phyloP scores from a whole-genome alignment of 208 protist genomes.

The Acanthamoeba lenticulata region DNA sequence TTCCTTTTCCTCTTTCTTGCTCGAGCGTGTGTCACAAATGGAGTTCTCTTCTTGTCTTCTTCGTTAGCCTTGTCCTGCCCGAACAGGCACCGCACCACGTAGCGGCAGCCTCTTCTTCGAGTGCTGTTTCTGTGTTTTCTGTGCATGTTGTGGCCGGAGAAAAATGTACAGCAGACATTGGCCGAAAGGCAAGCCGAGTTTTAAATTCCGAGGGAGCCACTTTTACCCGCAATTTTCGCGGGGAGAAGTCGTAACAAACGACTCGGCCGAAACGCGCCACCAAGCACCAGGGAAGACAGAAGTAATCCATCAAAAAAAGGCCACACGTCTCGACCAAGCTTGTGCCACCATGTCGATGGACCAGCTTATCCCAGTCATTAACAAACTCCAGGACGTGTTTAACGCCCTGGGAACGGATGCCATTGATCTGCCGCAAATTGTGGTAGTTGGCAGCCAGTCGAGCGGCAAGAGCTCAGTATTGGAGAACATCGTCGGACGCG shows the following conservation, averaged over 20 bases:
- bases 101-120: too few species aligned
- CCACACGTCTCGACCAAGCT: background rate
- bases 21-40: background rate
- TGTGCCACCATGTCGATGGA: constrained; percentile 90
- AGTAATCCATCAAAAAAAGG: background rate
- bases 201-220: too few species aligned
- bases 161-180: too few species aligned
- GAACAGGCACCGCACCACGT: too few species aligned
- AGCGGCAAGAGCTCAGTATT: constrained; percentile 97
- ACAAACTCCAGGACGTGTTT: constrained; percentile 95
- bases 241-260: too few species aligned
- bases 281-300: background rate
- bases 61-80: too few species aligned
- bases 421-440: constrained; percentile 98
- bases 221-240: too few species aligned
- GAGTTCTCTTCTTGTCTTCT: too few species aligned
- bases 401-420: constrained; percentile 86
- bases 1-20: background rate
- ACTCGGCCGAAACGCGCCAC: too few species aligned
- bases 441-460: constrained; percentile 97
- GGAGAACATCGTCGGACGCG: constrained; percentile 98
- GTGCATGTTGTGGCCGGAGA: too few species aligned
- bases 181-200: too few species aligned
- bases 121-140: too few species aligned
- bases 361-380: constrained; percentile 96